These are phyloP conservation scores for Candida albicans DNA, from an alignment of 1,139 yeast species.

Conservation along the genomic window DNA sequence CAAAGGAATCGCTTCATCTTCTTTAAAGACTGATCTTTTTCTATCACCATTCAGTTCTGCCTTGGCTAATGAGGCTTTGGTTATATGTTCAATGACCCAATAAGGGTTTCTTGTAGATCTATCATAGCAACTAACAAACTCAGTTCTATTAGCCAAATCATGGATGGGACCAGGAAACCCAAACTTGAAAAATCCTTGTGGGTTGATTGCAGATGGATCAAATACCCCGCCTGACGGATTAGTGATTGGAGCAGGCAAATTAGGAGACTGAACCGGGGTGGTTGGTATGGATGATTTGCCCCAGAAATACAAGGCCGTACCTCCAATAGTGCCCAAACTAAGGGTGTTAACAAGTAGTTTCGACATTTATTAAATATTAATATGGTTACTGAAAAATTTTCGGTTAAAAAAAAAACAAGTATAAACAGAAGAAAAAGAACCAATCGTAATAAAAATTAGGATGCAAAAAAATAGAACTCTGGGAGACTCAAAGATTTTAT, in stretches of 20 bases:
- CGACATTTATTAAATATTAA: constrained; percentile 23
- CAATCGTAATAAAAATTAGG: no score
- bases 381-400: not conserved
- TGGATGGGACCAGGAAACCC: constrained; percentile 96
- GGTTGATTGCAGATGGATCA: constrained; percentile 48
- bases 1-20: constrained; percentile 82
- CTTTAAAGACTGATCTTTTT: constrained; percentile 76
- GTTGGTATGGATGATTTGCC: constrained; percentile 30
- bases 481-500: no score
- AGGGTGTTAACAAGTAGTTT: constrained; percentile 30
- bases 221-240: constrained; percentile 15
- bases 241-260: constrained; percentile 18
- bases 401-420: not conserved
- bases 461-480: no score
- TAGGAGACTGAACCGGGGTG: constrained; percentile 13
- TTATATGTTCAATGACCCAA: constrained; percentile 88
- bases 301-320: constrained; percentile 44
- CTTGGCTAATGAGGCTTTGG: constrained; percentile 60
- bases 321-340: constrained; percentile 41
- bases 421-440: not conserved
- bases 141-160: constrained; percentile 71
- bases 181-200: constrained; percentile 76
- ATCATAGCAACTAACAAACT: constrained; percentile 84
- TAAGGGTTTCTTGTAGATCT: constrained; percentile 83
- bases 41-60: constrained; percentile 62